phyloP scores from a whole-genome alignment of 1,284 basidiomycete species.

The Puccinia hordei region DNA sequence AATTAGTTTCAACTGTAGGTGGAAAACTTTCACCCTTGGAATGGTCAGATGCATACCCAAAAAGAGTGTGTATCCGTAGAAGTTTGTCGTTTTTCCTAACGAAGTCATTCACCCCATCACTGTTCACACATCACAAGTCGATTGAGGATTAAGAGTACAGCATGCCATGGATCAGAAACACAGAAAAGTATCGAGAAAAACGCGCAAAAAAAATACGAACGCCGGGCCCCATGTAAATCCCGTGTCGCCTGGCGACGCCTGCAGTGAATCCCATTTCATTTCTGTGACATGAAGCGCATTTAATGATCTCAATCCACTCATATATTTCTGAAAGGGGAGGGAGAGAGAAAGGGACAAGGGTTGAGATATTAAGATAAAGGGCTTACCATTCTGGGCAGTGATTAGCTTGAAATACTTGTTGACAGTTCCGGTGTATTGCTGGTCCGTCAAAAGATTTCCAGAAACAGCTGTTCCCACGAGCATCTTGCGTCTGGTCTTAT shows the following conservation, averaged over 20 bases:
- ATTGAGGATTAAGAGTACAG: background rate
- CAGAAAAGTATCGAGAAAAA: background rate
- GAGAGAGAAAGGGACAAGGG: too few relatives aligned
- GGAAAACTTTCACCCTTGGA: background rate
- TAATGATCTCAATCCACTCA: background rate
- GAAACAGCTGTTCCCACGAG: background rate
- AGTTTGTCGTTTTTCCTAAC: background rate
- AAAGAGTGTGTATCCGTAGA: background rate
- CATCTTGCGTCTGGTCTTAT: background rate
- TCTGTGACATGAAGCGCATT: background rate
- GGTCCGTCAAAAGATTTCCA: background rate
- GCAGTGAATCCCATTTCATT: conserved; percentile 5
- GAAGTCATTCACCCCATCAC: background rate
- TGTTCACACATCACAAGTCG: background rate
- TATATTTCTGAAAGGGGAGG: background rate
- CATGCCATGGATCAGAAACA: background rate
- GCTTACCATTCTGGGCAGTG: conserved; percentile 1
- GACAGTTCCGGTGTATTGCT: background rate
- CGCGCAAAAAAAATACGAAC: background rate
- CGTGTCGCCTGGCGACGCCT: background rate
- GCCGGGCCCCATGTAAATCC: background rate
- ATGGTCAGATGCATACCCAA: background rate
- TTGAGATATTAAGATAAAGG: background rate
- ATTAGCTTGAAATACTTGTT: background rate
- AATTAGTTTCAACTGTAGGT: background rate